Conservation (phyloP, 2,329 filamentous ascomycete species). For the Cercospora nicotianae region DNA sequence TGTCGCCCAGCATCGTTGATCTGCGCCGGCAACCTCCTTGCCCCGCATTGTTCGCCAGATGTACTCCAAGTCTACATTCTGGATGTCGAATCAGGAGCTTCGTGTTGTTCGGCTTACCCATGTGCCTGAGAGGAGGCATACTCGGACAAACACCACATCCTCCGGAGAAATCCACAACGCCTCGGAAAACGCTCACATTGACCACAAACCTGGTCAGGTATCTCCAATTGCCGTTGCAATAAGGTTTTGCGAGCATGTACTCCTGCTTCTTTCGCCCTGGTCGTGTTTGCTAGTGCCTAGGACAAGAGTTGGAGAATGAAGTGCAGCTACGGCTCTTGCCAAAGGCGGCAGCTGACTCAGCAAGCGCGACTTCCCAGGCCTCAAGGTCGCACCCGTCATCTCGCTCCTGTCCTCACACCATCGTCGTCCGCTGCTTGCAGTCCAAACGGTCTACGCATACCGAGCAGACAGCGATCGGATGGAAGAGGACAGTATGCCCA, state of each 20-base stretch:
- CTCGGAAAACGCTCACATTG: constrained; percentile 1
- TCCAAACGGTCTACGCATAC: neutral
- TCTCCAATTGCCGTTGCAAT: neutral
- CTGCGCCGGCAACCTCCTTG: neutral
- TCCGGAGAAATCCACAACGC: constrained; percentile 4
- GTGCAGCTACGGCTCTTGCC: neutral
- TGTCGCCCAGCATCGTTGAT: neutral
- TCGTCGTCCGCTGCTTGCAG: neutral
- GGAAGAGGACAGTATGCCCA: neutral
- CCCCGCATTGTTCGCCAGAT: neutral
- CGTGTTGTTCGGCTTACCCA: neutral
- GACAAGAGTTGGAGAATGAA: neutral
- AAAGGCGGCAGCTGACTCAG: neutral
- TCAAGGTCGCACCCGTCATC: neutral
- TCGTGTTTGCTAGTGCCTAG: neutral
- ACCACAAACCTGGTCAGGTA: neutral
- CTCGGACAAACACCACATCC: constrained; percentile 1
- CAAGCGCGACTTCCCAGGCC: neutral
- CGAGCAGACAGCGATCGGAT: neutral
- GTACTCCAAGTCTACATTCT: neutral
- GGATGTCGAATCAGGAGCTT: neutral
- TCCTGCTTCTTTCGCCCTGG: neutral
- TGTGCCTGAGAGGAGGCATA: neutral
- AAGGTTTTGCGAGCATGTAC: neutral
- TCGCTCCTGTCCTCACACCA: neutral